Base-by-base conservation (phyloP, 1,139 yeast species). In the Zygosaccharomyces pseudobailii region DNA sequence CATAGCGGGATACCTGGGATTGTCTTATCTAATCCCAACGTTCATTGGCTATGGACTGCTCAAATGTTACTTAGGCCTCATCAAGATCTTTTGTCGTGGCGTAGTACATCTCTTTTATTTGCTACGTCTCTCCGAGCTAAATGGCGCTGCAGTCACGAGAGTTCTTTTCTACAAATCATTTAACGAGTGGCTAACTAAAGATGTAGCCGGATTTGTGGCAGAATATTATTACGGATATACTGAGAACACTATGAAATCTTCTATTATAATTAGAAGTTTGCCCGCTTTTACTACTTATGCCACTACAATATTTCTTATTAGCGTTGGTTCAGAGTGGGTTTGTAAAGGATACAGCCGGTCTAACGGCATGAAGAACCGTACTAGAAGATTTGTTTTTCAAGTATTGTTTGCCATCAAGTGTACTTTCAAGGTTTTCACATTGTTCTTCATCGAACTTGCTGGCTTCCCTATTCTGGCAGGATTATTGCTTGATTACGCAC, bases 381-480 rank as follows among this genome's bases (percentile, higher is more conserved):
- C 49, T 7, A 55, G 54, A 39, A 73, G 90, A 53, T 66, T 69
- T 24, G 47, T 77, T 1, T 84, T 78, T 58, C 73, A 75, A 44
- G 54, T 74, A 1, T 60, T 83, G 22, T 79, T 82, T 57, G 86
- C 81, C 51, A 54, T 82, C 7, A 73, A 73, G 32, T 76, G 78
- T 21, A 82, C 95, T 2, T 62, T 84, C 19, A 90, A 90, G 64
- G 95, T 90, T 6, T 79, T 87, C 51, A 60, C 77, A 6, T 76
- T 92, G 13, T 85, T 90, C 62, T 78, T 84, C 5, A 78, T 88
- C 50, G 99, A 92, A 63, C 74, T 90, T 43, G 75, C 87, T 22
- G 72, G 84, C 6, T 92, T 92, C 70, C 98, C 99, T 0, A 74
- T 87, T 0, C 82, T 82, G 56, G 89, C 97, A 61, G 99, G 98